Evolutionary conservation across 495 filamentous ascomycete genomes (phyloP).

Genomic region (Patellaria atrata): DNA sequence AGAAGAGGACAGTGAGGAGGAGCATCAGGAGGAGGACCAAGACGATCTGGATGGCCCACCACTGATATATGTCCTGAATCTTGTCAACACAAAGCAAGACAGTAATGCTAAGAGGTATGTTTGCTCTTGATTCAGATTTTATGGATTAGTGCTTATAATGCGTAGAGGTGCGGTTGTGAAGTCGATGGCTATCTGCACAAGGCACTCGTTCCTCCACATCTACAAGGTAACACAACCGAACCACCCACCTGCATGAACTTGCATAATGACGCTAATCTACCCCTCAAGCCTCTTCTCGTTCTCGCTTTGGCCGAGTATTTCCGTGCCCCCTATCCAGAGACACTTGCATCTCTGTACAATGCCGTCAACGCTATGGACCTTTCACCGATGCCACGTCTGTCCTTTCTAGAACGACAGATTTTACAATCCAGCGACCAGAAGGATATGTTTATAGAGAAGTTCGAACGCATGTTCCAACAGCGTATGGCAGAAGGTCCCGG

Average conservation of each 20-base stretch:
- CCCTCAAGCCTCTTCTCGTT: conserved; percentile 64
- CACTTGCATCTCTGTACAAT: conserved; percentile 75
- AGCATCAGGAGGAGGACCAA: conserved; percentile 43
- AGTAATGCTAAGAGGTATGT: conserved; percentile 65
- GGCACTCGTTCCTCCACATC: conserved; percentile 97
- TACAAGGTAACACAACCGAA: conserved; percentile 68
- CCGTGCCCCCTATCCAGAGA: conserved; percentile 77
- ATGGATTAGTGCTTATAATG: conserved; percentile 9
- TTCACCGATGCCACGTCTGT: conserved; percentile 79
- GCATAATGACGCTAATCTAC: conserved; percentile 8
- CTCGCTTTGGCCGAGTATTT: conserved; percentile 97
- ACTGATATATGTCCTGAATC: conserved; percentile 93
- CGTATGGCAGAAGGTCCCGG: conserved; percentile 36
- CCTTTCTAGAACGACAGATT: conserved; percentile 68
- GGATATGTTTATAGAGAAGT: conserved; percentile 95
- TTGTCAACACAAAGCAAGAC: conserved; percentile 97
- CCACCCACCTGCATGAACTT: not conserved
- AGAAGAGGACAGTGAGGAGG: conserved; percentile 34
- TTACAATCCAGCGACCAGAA: conserved; percentile 83
- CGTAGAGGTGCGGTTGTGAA: conserved; percentile 84
- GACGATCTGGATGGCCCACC: conserved; percentile 65
- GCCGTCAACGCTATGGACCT: conserved; percentile 95
- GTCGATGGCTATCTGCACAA: conserved; percentile 98
- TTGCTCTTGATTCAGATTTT: not conserved
- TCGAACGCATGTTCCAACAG: conserved; percentile 81